Conservation (phyloP, 768 basidiomycete genomes). For the Crucibulum laeve region DNA sequence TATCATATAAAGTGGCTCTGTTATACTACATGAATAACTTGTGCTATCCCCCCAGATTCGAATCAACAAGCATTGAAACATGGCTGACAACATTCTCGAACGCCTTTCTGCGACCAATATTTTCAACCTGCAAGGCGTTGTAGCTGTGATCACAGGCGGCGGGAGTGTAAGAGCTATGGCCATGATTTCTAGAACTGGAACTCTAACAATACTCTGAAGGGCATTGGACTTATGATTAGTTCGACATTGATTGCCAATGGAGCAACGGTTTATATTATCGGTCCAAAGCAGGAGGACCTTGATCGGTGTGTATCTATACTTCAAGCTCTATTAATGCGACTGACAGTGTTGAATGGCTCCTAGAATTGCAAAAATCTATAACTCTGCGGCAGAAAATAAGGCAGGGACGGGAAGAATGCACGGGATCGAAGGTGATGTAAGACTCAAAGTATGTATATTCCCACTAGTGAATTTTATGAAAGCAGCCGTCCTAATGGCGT, state of each 20-base stretch:
- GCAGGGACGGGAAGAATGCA: conserved; percentile 28
- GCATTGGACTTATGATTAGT: conserved; percentile 48
- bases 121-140: conserved; percentile 39
- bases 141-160: conserved; percentile 42
- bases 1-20: no score
- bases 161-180: conserved; percentile 26
- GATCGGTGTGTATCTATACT: conserved; percentile 22
- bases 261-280: conserved; percentile 45
- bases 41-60: no score
- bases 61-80: no score
- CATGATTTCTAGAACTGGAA: neutral
- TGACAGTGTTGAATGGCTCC: neutral
- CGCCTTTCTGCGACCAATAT: conserved; percentile 29
- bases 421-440: conserved; percentile 36
- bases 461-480: no score
- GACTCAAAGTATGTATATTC: conserved; percentile 31
- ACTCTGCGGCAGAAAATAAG: conserved; percentile 24
- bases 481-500: no score
- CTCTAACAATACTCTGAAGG: conserved; percentile 18
- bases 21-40: no score
- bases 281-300: conserved; percentile 34
- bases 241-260: conserved; percentile 43
- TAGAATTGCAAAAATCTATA: conserved; percentile 31
- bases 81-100: conserved; percentile 23
- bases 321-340: neutral